Conservation (phyloP, 179 eudicot genomes). For the Vitellaria paradoxa region DNA sequence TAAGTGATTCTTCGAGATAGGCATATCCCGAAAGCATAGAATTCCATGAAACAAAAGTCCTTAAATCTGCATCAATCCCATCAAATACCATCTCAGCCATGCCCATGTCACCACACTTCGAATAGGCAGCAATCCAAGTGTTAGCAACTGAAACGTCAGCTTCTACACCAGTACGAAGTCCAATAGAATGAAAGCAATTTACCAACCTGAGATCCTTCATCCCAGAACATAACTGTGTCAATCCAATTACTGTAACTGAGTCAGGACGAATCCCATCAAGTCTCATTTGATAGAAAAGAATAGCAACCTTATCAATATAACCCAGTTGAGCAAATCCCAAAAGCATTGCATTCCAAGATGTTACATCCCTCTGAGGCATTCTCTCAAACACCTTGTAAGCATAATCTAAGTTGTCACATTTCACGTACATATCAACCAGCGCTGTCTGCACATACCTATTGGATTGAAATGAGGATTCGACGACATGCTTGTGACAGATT, state of each 20-base stretch:
- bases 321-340: constrained; percentile 52
- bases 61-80: constrained; percentile 23
- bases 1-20: constrained; percentile 15
- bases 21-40: constrained; percentile 55
- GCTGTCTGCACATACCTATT: constrained; percentile 57
- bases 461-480: constrained; percentile 41
- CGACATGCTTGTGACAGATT: constrained; percentile 44
- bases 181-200: constrained; percentile 43
- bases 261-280: constrained; percentile 38
- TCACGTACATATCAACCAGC: constrained; percentile 58
- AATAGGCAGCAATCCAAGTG: constrained; percentile 62
- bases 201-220: constrained; percentile 32
- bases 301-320: constrained; percentile 28
- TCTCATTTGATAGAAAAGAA: constrained; percentile 49
- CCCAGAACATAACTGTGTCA: constrained; percentile 35
- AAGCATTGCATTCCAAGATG: constrained; percentile 61
- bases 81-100: constrained; percentile 47
- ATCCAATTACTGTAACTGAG: constrained; percentile 44
- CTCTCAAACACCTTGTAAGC: constrained; percentile 50
- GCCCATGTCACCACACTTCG: constrained; percentile 45
- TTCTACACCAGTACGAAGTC: constrained; percentile 39
- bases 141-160: constrained; percentile 47
- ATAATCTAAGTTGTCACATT: constrained; percentile 30
- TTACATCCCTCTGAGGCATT: constrained; percentile 54
- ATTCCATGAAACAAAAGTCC: constrained; percentile 61